These are phyloP conservation scores for Rhododendron simsii DNA, from an alignment of 148 eudicot genomes.

Conservation along the genomic window DNA sequence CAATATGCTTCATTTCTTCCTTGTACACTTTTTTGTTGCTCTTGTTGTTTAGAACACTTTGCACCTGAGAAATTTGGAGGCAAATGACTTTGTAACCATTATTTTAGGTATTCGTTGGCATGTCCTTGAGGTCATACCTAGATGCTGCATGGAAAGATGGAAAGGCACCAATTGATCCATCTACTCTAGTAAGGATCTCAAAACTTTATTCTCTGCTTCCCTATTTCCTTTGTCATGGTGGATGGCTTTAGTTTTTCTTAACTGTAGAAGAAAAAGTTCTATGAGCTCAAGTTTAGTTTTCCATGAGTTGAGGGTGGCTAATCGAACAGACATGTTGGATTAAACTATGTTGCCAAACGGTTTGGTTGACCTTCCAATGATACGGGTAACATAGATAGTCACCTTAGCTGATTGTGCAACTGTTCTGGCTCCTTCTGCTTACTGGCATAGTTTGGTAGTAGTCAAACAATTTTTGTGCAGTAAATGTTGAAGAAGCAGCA, in stretches of 20 bases:
- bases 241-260: neutral
- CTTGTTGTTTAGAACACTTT: neutral
- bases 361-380: neutral
- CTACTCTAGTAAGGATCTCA: conserved; percentile 64
- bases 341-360: neutral
- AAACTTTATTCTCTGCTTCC: conserved; percentile 2
- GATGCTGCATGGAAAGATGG: conserved; percentile 99
- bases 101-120: conserved; percentile 84
- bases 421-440: neutral
- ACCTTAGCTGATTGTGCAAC: neutral
- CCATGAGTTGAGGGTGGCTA: neutral
- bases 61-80: neutral
- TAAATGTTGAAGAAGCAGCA: neutral
- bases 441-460: neutral
- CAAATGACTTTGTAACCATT: conserved; percentile 9
- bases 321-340: neutral
- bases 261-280: neutral
- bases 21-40: neutral
- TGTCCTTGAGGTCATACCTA: conserved; percentile 90
- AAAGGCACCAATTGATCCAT: conserved; percentile 96
- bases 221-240: neutral
- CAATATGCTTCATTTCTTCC: conserved; percentile 7
- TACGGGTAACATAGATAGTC: neutral
- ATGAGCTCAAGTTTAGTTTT: conserved; percentile 3
- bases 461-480: neutral